Evolutionary conservation across 306 rosid species (phyloP).

Genomic region (Rosa lucieae): DNA sequence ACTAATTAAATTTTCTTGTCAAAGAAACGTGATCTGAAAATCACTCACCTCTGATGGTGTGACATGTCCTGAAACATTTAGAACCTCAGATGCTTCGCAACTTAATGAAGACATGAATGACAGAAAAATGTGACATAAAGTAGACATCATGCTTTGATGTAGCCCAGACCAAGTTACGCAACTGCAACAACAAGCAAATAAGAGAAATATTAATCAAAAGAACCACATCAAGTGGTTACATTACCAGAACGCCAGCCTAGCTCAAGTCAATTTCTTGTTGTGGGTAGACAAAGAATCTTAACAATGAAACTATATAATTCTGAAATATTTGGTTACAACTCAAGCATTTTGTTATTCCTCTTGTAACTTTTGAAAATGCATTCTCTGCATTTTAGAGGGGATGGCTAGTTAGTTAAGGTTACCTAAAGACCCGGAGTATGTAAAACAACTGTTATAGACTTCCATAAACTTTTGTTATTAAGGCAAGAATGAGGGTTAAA

Average conservation of each 20-base stretch:
- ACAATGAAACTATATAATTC: no score
- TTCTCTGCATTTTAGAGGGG: not conserved
- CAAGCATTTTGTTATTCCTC: no score
- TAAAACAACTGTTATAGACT: not conserved
- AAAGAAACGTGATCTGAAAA: conserved; percentile 1
- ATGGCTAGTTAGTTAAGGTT: not conserved
- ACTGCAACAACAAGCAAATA: conserved; percentile 43
- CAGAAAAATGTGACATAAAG: conserved; percentile 69
- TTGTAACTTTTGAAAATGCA: no score
- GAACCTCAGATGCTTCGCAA: conserved; percentile 57
- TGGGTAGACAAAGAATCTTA: no score
- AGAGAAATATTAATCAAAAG: conserved; percentile 10
- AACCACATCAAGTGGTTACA: not conserved
- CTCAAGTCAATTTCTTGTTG: not conserved
- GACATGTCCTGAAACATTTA: conserved; percentile 78
- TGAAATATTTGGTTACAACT: no score
- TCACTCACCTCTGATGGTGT: conserved; percentile 75
- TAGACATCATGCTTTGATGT: conserved; percentile 86
- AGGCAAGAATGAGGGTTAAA: no score
- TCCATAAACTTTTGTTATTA: not conserved
- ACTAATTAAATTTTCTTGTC: no score
- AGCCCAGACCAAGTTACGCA: conserved; percentile 91
- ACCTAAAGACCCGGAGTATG: not conserved
- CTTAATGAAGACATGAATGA: conserved; percentile 73
- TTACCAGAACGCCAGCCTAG: not conserved